Evolutionary conservation across 345 rosid species (phyloP).

Genomic region (Hibiscus tridactylites): DNA sequence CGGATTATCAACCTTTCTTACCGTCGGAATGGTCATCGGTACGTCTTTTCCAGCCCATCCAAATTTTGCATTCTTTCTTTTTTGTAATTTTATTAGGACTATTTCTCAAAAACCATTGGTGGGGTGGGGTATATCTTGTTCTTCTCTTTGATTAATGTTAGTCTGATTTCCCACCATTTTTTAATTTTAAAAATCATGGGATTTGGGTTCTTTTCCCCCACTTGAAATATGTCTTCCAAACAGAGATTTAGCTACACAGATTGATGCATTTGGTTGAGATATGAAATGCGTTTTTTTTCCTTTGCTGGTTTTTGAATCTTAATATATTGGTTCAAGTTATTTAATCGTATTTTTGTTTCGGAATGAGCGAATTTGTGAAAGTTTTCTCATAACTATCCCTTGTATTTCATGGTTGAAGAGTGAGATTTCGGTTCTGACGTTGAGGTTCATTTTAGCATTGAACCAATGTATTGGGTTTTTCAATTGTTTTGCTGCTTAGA

Average conservation of each 20-base stretch:
- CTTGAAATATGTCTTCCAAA: background rate
- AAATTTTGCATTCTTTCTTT: too few relatives aligned
- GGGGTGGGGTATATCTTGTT: background rate
- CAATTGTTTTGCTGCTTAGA: background rate
- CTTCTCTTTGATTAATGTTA: background rate
- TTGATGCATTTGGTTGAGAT: background rate
- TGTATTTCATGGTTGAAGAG: background rate
- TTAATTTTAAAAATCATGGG: background rate
- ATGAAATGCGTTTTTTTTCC: background rate
- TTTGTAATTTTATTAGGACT: too few relatives aligned
- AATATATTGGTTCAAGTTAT: too few relatives aligned
- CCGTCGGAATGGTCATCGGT: constrained; percentile 90
- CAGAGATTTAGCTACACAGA: background rate
- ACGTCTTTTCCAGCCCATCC: background rate
- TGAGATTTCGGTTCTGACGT: background rate
- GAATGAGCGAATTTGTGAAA: too few relatives aligned
- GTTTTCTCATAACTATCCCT: background rate
- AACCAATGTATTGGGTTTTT: background rate
- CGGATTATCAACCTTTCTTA: constrained; percentile 77
- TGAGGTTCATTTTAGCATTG: background rate
- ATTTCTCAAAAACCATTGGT: too few relatives aligned
- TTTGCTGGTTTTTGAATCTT: background rate
- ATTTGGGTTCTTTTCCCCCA: background rate
- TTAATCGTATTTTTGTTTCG: too few relatives aligned
- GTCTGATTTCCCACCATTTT: background rate